Conservation (phyloP, 2,329 filamentous ascomycete species). For the Trichoderma koningii region DNA sequence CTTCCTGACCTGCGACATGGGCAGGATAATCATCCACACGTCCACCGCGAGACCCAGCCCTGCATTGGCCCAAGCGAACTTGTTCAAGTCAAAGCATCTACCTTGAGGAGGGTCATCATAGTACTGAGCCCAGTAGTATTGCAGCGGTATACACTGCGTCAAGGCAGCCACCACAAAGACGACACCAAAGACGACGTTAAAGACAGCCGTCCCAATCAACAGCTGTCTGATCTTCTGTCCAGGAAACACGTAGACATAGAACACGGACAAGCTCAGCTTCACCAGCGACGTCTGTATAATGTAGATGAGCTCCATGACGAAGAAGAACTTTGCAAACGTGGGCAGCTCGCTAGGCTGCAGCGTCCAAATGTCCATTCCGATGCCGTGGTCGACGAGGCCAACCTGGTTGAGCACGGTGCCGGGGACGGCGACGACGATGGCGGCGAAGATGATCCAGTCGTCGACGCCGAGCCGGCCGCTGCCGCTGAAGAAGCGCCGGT, state of each 20-base stretch:
- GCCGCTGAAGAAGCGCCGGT: constrained; percentile 36
- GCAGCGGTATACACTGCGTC: constrained; percentile 45
- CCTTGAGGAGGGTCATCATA: constrained; percentile 43
- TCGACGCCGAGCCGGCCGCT: constrained; percentile 38
- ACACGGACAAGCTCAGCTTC: constrained; percentile 46
- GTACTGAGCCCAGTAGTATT: constrained; percentile 47
- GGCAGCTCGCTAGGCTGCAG: constrained; percentile 32
- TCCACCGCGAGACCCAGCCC: constrained; percentile 47
- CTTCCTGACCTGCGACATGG: constrained; percentile 42
- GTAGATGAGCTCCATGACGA: constrained; percentile 43
- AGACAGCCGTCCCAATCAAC: constrained; percentile 39
- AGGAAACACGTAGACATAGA: constrained; percentile 49
- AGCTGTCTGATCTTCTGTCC: constrained; percentile 35
- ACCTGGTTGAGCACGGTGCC: constrained; percentile 33
- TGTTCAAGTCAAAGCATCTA: constrained; percentile 45
- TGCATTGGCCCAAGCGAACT: constrained; percentile 47
- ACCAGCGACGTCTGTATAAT: constrained; percentile 43
- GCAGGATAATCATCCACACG: constrained; percentile 46
- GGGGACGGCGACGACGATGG: constrained; percentile 31
- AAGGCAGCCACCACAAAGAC: constrained; percentile 40
- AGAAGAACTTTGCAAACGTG: constrained; percentile 38
- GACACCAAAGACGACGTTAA: constrained; percentile 38
- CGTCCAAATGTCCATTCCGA: constrained; percentile 42
- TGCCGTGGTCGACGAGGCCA: constrained; percentile 34
- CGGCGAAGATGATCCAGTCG: constrained; percentile 35